phyloP scores from a whole-genome alignment of 306 rosid species.

The Rosa chinensis region DNA sequence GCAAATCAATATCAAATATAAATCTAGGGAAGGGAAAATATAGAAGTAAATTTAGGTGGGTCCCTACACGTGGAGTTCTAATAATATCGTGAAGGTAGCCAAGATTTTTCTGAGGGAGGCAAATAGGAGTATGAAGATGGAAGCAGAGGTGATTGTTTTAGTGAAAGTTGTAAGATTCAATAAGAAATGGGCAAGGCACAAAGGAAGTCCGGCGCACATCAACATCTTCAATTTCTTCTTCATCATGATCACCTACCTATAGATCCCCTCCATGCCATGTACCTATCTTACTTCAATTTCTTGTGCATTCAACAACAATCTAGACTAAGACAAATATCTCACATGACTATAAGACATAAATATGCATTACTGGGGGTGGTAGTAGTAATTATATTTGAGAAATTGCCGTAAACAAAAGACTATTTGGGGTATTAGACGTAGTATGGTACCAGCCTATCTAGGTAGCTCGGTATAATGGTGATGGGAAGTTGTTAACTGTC shows the following conservation, averaged over 20 bases:
- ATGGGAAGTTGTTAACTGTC: constrained; percentile 12
- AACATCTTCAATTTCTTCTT: constrained; percentile 14
- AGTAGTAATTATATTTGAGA: background rate
- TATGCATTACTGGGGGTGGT: background rate
- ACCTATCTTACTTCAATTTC: background rate
- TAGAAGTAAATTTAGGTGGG: background rate
- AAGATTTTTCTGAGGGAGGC: constrained; percentile 28
- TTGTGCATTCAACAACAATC: constrained; percentile 6
- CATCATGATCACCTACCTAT: background rate
- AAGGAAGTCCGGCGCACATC: constrained; percentile 32
- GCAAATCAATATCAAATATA: background rate
- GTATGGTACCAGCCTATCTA: background rate
- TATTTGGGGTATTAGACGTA: background rate
- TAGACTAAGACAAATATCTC: background rate
- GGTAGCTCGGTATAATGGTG: constrained; percentile 9
- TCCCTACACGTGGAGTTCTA: constrained; percentile 24
- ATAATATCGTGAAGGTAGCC: constrained; percentile 11
- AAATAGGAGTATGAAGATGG: constrained; percentile 29
- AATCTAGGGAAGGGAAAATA: background rate
- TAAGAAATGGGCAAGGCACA: constrained; percentile 24
- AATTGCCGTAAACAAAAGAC: background rate
- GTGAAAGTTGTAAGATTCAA: constrained; percentile 30
- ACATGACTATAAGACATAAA: background rate
- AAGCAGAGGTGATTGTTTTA: constrained; percentile 25
- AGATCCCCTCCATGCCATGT: background rate